Conservation (phyloP, 331 rosid species). For the Rosa hybrid region DNA sequence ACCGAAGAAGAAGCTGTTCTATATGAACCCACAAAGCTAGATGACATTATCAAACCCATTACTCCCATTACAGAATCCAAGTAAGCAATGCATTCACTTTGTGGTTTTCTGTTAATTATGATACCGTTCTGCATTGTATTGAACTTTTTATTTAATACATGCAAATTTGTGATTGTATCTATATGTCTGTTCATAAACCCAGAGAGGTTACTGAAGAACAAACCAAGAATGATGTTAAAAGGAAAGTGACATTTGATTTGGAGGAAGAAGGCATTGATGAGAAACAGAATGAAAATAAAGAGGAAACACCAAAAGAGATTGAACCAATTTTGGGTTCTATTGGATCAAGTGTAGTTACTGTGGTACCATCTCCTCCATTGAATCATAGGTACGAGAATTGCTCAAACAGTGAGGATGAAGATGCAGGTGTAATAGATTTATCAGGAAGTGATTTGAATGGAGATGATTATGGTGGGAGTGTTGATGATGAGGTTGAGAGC, state of each 20-base stretch:
- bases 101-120: conserved; percentile 5
- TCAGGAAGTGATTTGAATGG: conserved; percentile 25
- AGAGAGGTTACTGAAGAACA: conserved; percentile 43
- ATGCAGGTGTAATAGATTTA: conserved; percentile 21
- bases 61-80: conserved; percentile 32
- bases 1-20: conserved; percentile 25
- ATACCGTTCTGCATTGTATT: neutral
- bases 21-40: conserved; percentile 28
- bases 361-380: neutral
- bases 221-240: conserved; percentile 17
- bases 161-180: neutral
- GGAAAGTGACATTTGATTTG: conserved; percentile 33
- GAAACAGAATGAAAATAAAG: conserved; percentile 19
- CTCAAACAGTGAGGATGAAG: conserved; percentile 26
- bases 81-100: conserved; percentile 39
- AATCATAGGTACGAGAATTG: conserved; percentile 47
- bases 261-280: conserved; percentile 26
- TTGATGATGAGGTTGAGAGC: conserved; percentile 14
- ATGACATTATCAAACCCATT: conserved; percentile 23
- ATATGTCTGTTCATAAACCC: neutral
- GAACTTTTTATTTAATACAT: neutral
- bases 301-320: conserved; percentile 6
- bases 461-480: conserved; percentile 12
- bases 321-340: conserved; percentile 10
- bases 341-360: conserved; percentile 14